A percentile compares a stretch with the other conserved stretches of the same genome.
These are phyloP conservation scores for Paradendryphiella salina DNA, from an alignment of 2,329 filamentous ascomycete genomes.

Conservation along the genomic window DNA sequence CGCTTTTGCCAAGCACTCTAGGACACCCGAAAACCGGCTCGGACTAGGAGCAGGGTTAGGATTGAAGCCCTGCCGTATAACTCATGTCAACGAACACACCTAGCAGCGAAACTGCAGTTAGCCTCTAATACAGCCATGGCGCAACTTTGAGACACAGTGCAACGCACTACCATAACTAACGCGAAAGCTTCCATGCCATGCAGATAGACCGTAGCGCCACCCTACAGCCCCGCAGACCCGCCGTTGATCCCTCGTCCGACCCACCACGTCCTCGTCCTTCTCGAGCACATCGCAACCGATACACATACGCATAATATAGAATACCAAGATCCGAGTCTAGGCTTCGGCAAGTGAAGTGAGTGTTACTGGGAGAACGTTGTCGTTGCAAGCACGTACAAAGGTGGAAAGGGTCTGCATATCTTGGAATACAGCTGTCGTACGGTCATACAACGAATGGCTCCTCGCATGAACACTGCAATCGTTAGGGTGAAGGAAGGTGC, in stretches of 20 bases:
- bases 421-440: slow-evolving; percentile 21
- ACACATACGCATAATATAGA: slow-evolving; percentile 12
- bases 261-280: neutral
- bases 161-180: slow-evolving; percentile 15
- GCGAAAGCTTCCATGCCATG: slow-evolving; percentile 13
- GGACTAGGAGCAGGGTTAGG: slow-evolving; percentile 1
- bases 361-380: slow-evolving; percentile 11
- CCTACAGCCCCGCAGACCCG: too few species aligned
- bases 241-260: neutral
- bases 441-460: slow-evolving; percentile 16
- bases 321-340: slow-evolving; percentile 21
- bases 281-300: neutral
- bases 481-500: slow-evolving; percentile 14
- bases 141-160: slow-evolving; percentile 16
- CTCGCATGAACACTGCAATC: slow-evolving; percentile 19
- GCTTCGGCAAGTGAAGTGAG: slow-evolving; percentile 17
- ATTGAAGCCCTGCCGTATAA: neutral
- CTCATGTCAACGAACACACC: slow-evolving; percentile 13
- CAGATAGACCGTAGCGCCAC: slow-evolving; percentile 15
- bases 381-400: slow-evolving; percentile 17
- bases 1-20: slow-evolving; percentile 9
- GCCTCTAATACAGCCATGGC: slow-evolving; percentile 13
- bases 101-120: slow-evolving; percentile 8
- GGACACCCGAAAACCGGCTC: slow-evolving; percentile 1
- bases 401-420: slow-evolving; percentile 20